Evolutionary conservation across 371 early-diverging fungal species (phyloP).

Genomic region (Mycotypha africana): DNA sequence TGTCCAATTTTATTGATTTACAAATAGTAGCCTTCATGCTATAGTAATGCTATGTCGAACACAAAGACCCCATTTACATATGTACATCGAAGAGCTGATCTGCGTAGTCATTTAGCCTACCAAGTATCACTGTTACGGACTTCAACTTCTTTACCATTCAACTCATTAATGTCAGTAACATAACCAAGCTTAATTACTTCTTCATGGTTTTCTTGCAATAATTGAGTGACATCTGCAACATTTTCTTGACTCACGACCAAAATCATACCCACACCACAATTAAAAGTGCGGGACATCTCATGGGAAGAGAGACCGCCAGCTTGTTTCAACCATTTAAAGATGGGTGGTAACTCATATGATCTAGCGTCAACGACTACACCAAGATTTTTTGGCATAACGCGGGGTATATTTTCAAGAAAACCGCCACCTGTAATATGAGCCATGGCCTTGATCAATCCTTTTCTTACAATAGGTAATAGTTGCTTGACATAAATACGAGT

Average conservation of each 20-base stretch:
- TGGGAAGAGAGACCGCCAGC: conserved; percentile 78
- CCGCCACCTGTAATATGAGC: conserved; percentile 98
- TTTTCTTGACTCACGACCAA: conserved; percentile 70
- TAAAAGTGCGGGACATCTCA: conserved; percentile 96
- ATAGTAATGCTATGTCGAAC: no score
- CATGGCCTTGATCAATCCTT: conserved; percentile 87
- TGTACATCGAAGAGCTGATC: no score
- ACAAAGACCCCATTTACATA: no score
- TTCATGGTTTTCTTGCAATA: conserved; percentile 65
- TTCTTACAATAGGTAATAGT: conserved; percentile 76
- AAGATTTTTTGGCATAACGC: conserved; percentile 81
- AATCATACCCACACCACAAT: conserved; percentile 98
- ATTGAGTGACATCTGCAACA: conserved; percentile 53
- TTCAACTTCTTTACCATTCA: conserved; percentile 54
- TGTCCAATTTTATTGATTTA: no score
- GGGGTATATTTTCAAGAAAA: conserved; percentile 95
- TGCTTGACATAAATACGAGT: conserved; percentile 93
- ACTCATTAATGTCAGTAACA: conserved; percentile 48
- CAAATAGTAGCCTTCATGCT: no score
- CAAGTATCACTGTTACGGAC: conserved; percentile 49
- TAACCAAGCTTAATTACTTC: conserved; percentile 56
- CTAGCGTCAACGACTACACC: conserved; percentile 77
- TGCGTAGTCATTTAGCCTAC: no score
- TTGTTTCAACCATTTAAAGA: conserved; percentile 92
- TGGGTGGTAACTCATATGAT: conserved; percentile 78